Evolutionary conservation across 2,329 filamentous ascomycete species (phyloP).

Genomic region (Coniochaeta sp.): DNA sequence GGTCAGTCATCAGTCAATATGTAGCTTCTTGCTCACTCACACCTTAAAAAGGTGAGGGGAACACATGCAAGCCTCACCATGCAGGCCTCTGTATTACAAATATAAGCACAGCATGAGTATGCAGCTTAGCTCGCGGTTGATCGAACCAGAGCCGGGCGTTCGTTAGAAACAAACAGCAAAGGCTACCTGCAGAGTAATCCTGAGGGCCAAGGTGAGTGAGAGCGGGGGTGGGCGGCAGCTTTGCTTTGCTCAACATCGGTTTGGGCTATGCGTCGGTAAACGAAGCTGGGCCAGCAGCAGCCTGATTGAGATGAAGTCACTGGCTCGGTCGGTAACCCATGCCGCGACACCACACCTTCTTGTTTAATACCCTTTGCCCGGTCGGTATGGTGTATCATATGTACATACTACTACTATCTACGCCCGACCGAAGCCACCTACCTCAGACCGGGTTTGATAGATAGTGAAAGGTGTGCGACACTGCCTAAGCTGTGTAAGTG

Average conservation of each 20-base stretch:
- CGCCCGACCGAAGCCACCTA: conserved; percentile 1
- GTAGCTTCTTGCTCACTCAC: not conserved
- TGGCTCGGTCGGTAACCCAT: not conserved
- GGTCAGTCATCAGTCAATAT: too few relatives aligned
- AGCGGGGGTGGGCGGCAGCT: not conserved
- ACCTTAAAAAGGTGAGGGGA: too few relatives aligned
- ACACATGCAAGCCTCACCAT: not conserved
- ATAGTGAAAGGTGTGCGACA: not conserved
- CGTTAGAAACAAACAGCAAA: not conserved
- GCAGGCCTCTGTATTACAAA: not conserved
- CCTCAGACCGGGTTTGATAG: not conserved
- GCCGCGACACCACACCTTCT: conserved; percentile 1
- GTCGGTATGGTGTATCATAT: not conserved
- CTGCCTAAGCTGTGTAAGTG: not conserved
- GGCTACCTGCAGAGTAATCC: not conserved
- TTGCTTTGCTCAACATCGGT: too few relatives aligned
- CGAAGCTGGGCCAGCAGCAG: not conserved
- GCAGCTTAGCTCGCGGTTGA: not conserved
- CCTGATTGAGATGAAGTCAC: not conserved
- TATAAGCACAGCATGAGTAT: not conserved
- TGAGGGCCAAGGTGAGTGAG: too few relatives aligned
- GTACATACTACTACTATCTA: not conserved
- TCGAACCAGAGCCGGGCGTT: not conserved
- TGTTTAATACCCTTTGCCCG: conserved; percentile 1
- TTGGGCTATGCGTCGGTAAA: not conserved